A percentile compares a stretch with the other conserved stretches of the same genome.
phyloP scores from a whole-genome alignment of 2,329 filamentous ascomycete genomes.

The Colletotrichum tofieldiae region DNA sequence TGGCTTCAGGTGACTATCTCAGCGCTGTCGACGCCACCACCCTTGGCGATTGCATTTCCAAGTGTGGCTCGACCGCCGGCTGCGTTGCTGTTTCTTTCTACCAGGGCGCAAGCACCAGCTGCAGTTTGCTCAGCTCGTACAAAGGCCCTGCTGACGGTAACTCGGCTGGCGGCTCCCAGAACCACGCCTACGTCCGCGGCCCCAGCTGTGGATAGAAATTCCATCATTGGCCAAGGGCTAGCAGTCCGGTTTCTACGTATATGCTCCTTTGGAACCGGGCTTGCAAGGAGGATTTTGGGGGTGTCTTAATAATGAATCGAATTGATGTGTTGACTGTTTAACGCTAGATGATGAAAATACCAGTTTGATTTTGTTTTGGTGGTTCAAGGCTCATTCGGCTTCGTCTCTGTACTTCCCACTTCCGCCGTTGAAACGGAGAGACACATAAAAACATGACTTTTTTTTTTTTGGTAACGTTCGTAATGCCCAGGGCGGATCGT shows the following conservation, averaged over 20 bases:
- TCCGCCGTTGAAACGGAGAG: no score
- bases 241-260: background rate
- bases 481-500: no score
- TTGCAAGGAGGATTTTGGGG: background rate
- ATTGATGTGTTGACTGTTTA: background rate
- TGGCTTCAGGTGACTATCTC: constrained; percentile 26
- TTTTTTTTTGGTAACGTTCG: no score
- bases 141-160: constrained; percentile 26
- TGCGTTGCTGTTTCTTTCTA: constrained; percentile 34
- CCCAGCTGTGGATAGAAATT: constrained; percentile 20
- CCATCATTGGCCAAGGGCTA: background rate
- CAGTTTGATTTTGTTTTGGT: background rate
- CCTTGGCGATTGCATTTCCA: constrained; percentile 35
- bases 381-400: no score
- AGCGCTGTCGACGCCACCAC: constrained; percentile 14
- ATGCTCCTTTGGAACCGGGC: background rate
- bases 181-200: constrained; percentile 27
- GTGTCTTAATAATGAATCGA: no score
- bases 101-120: constrained; percentile 14
- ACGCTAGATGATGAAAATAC: background rate
- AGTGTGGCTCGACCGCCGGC: constrained; percentile 20
- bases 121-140: constrained; percentile 28
- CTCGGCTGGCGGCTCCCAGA: constrained; percentile 29
- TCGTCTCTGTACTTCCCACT: no score
- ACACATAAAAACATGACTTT: no score